phyloP scores from a whole-genome alignment of 2,329 filamentous ascomycete species.

The Diaporthe velutina region DNA sequence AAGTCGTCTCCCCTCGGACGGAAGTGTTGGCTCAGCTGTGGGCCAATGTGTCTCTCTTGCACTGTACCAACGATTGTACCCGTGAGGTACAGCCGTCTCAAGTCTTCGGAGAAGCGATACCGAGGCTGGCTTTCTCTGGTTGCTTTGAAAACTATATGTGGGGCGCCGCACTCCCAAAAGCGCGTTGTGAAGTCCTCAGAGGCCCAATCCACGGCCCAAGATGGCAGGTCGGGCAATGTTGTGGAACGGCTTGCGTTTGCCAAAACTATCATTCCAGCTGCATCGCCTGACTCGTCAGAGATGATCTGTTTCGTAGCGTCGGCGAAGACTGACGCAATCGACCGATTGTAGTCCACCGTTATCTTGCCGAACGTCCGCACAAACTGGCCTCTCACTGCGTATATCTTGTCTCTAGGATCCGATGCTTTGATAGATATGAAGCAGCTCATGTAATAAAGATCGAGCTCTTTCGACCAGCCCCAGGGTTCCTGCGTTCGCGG shows the following conservation, averaged over 20 bases:
- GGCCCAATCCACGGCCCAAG: not conserved
- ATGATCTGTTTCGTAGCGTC: not conserved
- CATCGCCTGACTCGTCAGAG: not conserved
- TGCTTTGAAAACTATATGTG: not conserved
- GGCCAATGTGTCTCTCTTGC: not conserved
- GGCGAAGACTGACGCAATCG: not conserved
- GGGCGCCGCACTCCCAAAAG: not conserved
- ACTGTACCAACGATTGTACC: not conserved
- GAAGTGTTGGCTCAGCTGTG: not conserved
- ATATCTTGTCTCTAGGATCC: not conserved
- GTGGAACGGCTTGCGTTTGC: not conserved
- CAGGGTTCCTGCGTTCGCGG: accelerated
- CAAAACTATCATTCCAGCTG: not conserved
- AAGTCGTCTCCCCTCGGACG: not conserved
- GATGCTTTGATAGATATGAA: not conserved
- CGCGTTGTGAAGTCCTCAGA: not conserved
- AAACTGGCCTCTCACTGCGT: not conserved
- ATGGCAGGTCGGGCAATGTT: not conserved
- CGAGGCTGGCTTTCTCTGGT: not conserved
- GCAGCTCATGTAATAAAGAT: not conserved
- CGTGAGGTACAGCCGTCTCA: not conserved
- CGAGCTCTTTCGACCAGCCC: not conserved
- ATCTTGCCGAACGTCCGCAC: not conserved
- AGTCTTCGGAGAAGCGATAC: not conserved
- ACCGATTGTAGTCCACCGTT: not conserved